Conservation (phyloP, 1,284 basidiomycete species). For the Hymenochaete sp. region DNA sequence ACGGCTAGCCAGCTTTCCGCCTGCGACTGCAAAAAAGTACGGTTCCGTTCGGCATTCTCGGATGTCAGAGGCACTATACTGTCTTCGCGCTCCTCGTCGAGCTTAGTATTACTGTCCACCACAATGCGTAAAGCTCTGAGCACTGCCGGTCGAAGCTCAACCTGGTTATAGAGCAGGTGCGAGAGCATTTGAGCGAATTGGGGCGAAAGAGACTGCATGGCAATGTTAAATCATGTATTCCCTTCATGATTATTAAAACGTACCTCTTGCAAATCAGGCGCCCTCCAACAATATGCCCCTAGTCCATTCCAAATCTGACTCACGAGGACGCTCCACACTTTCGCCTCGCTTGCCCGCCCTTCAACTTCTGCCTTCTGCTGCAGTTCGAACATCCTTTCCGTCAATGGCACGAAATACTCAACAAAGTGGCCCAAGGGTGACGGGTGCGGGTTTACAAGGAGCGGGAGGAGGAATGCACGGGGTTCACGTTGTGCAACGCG, state of each 20-base stretch:
- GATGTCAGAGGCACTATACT: conserved; percentile 28
- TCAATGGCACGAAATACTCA: conserved; percentile 86
- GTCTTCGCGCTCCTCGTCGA: conserved; percentile 1
- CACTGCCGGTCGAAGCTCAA: conserved; percentile 74
- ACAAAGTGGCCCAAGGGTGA: conserved; percentile 82
- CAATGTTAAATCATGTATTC: conserved; percentile 8
- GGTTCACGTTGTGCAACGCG: conserved; percentile 57
- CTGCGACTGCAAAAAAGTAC: conserved; percentile 69
- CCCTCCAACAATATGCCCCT: conserved; percentile 69
- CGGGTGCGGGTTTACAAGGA: conserved; percentile 78
- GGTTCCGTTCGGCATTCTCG: conserved; percentile 57
- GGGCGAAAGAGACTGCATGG: conserved; percentile 54
- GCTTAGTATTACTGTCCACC: conserved; percentile 58
- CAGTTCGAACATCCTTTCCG: conserved; percentile 86
- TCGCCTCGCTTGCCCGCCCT: conserved; percentile 74
- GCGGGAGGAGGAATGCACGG: conserved; percentile 87
- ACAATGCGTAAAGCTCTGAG: conserved; percentile 76
- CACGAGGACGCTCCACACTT: conserved; percentile 89
- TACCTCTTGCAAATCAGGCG: conserved; percentile 51
- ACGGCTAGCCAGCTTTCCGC: conserved; percentile 91
- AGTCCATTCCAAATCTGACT: conserved; percentile 92
- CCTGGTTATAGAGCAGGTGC: conserved; percentile 85
- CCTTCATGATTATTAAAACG: conserved; percentile 5
- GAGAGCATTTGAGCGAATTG: conserved; percentile 83
- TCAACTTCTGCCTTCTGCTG: conserved; percentile 70